Conservation (phyloP, 176 grass and related monocot species). For the Oryza nivara region DNA sequence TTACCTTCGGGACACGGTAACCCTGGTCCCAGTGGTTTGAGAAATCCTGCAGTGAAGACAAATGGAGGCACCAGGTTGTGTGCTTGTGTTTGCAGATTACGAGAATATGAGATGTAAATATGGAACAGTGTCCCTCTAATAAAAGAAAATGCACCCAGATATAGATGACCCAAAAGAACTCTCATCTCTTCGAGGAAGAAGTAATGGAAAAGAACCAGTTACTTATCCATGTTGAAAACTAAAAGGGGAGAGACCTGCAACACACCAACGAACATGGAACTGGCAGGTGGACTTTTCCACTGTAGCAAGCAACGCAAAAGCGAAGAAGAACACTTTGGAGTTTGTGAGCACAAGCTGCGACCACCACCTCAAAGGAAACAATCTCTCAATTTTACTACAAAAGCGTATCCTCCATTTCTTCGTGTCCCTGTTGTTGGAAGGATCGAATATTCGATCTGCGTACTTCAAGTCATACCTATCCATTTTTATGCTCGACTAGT, state of each 20-base stretch:
- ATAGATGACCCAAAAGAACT: not conserved
- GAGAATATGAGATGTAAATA: not conserved
- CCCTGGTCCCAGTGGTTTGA: too few species aligned
- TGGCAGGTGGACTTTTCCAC: slow-evolving; percentile 8
- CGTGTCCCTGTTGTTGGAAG: not conserved
- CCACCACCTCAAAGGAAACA: slow-evolving; percentile 35
- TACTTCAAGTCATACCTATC: not conserved
- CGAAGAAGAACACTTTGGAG: not conserved
- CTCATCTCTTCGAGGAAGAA: slow-evolving; percentile 42
- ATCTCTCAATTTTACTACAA: not conserved
- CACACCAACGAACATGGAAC: not conserved
- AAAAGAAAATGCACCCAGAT: not conserved
- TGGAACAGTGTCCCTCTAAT: not conserved
- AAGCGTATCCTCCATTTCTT: slow-evolving; percentile 14
- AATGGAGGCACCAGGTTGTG: not conserved
- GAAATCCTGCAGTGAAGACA: not conserved
- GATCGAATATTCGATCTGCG: not conserved
- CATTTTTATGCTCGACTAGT: not conserved
- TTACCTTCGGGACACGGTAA: too few species aligned
- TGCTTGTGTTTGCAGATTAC: not conserved
- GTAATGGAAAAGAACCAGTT: slow-evolving; percentile 14
- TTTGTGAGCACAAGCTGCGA: slow-evolving; percentile 13
- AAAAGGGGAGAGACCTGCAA: not conserved
- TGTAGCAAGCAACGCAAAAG: slow-evolving; percentile 36
- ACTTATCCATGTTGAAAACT: slow-evolving; percentile 35